These are phyloP conservation scores for Fusarium humuli DNA, from an alignment of 2,329 filamentous ascomycete genomes.

Conservation along the genomic window DNA sequence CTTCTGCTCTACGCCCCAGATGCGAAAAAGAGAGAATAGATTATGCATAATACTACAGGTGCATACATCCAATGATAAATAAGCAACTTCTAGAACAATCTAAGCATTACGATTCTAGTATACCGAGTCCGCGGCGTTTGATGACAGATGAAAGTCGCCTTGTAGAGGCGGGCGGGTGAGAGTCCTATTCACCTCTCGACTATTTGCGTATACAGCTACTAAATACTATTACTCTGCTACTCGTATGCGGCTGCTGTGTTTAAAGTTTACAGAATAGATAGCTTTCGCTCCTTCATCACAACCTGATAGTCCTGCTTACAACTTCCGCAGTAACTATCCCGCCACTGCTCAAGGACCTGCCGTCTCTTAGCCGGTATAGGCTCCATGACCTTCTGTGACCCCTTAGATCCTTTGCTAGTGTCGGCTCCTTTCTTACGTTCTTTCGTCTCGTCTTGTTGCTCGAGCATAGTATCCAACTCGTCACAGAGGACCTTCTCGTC, in stretches of 20 bases:
- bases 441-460: conserved; percentile 33
- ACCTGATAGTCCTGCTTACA: conserved; percentile 60
- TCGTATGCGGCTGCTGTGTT: neutral
- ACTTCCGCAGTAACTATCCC: conserved; percentile 67
- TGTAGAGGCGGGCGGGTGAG: conserved; percentile 5
- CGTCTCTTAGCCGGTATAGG: conserved; percentile 48
- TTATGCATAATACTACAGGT: conserved; percentile 9
- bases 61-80: neutral
- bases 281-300: conserved; percentile 49
- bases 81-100: conserved; percentile 26
- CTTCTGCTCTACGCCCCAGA: neutral
- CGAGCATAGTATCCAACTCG: conserved; percentile 64
- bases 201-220: neutral
- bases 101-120: neutral
- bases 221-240: neutral
- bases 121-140: neutral
- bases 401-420: conserved; percentile 38
- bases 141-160: conserved; percentile 16
- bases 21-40: neutral
- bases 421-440: conserved; percentile 31
- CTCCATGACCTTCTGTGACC: conserved; percentile 50
- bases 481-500: conserved; percentile 83
- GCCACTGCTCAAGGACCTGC: conserved; percentile 60
- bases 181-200: conserved; percentile 20
- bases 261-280: conserved; percentile 35